Percentiles rank a stretch among this genome's conserved stretches.
These are phyloP conservation scores for Tylopilus vinaceipallidus DNA, from an alignment of 768 basidiomycete genomes.

Conservation along the genomic window DNA sequence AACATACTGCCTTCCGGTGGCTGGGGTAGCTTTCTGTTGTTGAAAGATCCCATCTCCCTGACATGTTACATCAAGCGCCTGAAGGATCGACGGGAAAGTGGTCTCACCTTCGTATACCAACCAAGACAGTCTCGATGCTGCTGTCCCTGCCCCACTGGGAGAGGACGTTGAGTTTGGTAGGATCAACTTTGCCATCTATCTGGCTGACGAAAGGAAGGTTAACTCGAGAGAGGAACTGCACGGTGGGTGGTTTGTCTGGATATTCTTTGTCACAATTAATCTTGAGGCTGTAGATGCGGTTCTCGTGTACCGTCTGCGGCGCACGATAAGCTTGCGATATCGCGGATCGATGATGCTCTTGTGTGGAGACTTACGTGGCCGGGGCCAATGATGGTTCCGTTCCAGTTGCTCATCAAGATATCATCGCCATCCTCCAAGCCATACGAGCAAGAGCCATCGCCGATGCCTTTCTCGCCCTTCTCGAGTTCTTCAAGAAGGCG, in stretches of 20 bases:
- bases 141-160: conserved; percentile 69
- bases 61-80: conserved; percentile 3
- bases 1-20: conserved; percentile 86
- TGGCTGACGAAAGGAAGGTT: conserved; percentile 91
- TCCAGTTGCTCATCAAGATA: conserved; percentile 98
- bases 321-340: conserved; percentile 16
- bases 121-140: conserved; percentile 85
- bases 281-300: conserved; percentile 94
- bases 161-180: conserved; percentile 67
- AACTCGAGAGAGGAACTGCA: conserved; percentile 86
- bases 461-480: conserved; percentile 99
- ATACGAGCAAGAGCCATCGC: conserved; percentile 96
- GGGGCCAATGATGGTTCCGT: conserved; percentile 98
- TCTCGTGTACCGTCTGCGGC: conserved; percentile 91
- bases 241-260: conserved; percentile 73
- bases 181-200: conserved; percentile 75
- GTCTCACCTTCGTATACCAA: conserved; percentile 86
- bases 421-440: conserved; percentile 95
- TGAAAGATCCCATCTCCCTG: conserved; percentile 93
- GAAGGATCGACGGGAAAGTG: background rate
- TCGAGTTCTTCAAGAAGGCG: conserved; percentile 96
- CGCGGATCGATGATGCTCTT: conserved; percentile 5
- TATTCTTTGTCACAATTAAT: conserved; percentile 79
- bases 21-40: conserved; percentile 92
- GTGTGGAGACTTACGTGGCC: conserved; percentile 72